phyloP scores from a whole-genome alignment of 148 eudicot species.

The Diospyros kaki region DNA sequence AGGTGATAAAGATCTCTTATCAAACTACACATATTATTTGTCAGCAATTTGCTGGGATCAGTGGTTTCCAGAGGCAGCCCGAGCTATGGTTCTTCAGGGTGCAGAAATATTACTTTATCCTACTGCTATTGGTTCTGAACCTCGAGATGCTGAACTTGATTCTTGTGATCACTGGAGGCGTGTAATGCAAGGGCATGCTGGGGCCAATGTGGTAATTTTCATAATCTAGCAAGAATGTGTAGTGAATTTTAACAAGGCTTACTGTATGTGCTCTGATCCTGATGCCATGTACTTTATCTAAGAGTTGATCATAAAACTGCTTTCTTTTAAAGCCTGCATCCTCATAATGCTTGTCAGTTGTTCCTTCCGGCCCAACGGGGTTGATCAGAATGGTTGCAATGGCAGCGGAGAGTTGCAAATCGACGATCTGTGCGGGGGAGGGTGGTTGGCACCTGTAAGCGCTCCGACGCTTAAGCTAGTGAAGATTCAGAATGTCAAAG shows the following conservation, averaged over 20 bases:
- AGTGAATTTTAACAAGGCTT: not conserved
- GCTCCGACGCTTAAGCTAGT: no score
- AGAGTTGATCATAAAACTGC: no score
- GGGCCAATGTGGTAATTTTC: slow-evolving; percentile 77
- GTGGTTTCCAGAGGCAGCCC: slow-evolving; percentile 98
- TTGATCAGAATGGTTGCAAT: no score
- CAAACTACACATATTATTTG: slow-evolving; percentile 4
- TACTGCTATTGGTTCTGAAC: slow-evolving; percentile 96
- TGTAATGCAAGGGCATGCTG: slow-evolving; percentile 99
- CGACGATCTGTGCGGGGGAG: no score
- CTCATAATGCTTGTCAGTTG: no score
- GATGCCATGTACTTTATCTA: no score
- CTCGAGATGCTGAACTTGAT: slow-evolving; percentile 91
- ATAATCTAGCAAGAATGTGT: not conserved
- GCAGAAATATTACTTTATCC: slow-evolving; percentile 96
- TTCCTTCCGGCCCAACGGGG: no score
- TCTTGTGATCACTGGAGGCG: slow-evolving; percentile 96
- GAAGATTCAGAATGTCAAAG: no score
- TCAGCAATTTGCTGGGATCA: slow-evolving; percentile 99
- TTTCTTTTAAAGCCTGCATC: no score
- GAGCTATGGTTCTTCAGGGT: slow-evolving; percentile 97
- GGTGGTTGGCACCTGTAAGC: no score
- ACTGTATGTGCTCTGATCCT: no score
- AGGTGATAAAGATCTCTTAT: not conserved
- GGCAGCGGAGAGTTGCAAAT: no score